Conservation (phyloP, 352 stramenopile species). For the Hyaloperonospora arabidopsidis region DNA sequence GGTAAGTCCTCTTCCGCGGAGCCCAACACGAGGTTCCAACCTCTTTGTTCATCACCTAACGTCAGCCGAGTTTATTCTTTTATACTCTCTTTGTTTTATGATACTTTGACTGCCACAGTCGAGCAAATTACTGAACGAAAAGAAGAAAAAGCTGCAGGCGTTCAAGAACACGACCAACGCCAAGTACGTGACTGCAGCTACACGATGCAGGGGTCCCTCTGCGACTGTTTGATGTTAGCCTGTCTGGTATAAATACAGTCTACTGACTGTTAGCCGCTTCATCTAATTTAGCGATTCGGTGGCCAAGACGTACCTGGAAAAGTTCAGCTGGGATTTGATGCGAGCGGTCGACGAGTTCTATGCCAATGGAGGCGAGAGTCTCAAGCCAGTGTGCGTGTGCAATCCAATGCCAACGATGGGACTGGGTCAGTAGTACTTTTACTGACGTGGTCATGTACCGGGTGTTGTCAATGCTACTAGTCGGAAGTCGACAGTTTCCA, state of each 20-base stretch:
- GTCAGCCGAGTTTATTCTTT: too few relatives aligned
- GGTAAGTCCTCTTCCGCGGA: constrained; percentile 9
- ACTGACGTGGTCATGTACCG: background rate
- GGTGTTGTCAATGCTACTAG: constrained; percentile 4
- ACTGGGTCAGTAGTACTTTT: background rate
- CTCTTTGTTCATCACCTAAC: too few relatives aligned
- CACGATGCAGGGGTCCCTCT: background rate
- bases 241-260: too few relatives aligned
- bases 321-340: constrained; percentile 76
- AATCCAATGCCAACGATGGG: background rate
- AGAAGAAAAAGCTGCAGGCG: constrained; percentile 61
- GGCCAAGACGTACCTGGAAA: constrained; percentile 65
- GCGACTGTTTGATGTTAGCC: background rate
- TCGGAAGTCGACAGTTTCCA: constrained; percentile 31
- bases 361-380: constrained; percentile 43
- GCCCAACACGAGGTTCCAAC: background rate
- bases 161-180: constrained; percentile 76
- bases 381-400: constrained; percentile 16
- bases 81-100: too few relatives aligned
- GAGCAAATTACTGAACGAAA: constrained; percentile 44
- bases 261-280: constrained; percentile 1
- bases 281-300: constrained; percentile 42
- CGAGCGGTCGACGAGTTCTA: constrained; percentile 76
- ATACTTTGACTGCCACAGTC: constrained; percentile 15
- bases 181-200: constrained; percentile 29